Percentiles rank a stretch among this genome's conserved stretches.
Evolutionary conservation across 495 filamentous ascomycete species (phyloP).

Genomic region (Talaromyces adpressus): DNA sequence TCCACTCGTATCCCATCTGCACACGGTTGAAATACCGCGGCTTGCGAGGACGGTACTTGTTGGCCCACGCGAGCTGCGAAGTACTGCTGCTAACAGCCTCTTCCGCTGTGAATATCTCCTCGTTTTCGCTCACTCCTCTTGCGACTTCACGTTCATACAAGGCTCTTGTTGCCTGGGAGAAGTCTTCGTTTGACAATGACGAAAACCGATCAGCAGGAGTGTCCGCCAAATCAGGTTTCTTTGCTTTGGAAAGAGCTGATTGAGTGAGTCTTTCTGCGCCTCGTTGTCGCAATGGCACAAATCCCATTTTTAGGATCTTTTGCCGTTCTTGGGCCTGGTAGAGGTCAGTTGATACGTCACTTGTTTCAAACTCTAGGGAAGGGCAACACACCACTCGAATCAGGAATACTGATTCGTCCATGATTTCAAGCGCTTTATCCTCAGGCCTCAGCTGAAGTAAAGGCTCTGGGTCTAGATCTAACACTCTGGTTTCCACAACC

Average conservation of each 20-base stretch:
- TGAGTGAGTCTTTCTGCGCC: constrained; percentile 41
- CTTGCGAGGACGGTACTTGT: constrained; percentile 86
- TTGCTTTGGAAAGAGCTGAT: constrained; percentile 22
- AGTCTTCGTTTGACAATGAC: constrained; percentile 69
- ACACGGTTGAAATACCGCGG: constrained; percentile 97
- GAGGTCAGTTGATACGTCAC: constrained; percentile 10
- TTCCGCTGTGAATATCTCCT: constrained; percentile 93
- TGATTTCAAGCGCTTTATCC: constrained; percentile 55
- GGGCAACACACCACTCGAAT: constrained; percentile 43
- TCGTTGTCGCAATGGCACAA: constrained; percentile 55
- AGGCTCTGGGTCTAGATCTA: constrained; percentile 60
- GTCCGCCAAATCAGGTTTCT: constrained; percentile 24
- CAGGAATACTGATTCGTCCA: constrained; percentile 58
- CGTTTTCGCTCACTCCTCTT: constrained; percentile 83
- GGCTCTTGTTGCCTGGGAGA: constrained; percentile 84
- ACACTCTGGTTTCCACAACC: constrained; percentile 2
- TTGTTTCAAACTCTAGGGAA: constrained; percentile 6
- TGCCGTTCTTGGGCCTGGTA: constrained; percentile 51
- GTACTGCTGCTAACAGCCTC: constrained; percentile 62
- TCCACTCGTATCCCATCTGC: constrained; percentile 99
- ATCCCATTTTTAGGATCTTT: constrained; percentile 61
- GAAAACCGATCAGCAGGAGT: constrained; percentile 65
- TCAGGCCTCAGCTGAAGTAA: constrained; percentile 60
- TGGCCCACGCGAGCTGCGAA: constrained; percentile 71
- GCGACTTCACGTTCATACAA: constrained; percentile 91